A percentile compares a stretch with the other conserved stretches of the same genome.
phyloP scores from a whole-genome alignment of 148 eudicot species.

The Gaultheria prostrata region DNA sequence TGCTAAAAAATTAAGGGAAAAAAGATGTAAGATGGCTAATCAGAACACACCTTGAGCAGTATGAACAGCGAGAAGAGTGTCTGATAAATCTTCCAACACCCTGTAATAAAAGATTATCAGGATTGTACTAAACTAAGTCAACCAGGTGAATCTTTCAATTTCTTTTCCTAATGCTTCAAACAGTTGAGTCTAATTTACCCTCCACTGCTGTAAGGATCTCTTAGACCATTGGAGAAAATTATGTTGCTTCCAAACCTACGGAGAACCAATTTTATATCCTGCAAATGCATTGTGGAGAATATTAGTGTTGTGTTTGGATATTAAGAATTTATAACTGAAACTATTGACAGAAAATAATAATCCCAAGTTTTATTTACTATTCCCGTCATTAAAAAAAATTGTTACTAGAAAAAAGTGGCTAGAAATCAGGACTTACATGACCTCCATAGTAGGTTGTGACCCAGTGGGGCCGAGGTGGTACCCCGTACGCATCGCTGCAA shows the following conservation, averaged over 20 bases:
- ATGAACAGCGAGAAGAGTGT: slow-evolving; percentile 31
- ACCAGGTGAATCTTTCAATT: background rate
- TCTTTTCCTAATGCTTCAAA: background rate
- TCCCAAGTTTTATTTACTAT: too few relatives aligned
- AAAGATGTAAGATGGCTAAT: background rate
- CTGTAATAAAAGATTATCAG: slow-evolving; percentile 7
- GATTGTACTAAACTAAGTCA: background rate
- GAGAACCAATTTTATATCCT: slow-evolving; percentile 44
- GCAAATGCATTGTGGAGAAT: background rate
- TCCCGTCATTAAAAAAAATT: too few relatives aligned
- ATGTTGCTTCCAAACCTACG: slow-evolving; percentile 48
- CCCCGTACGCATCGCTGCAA: slow-evolving; percentile 15
- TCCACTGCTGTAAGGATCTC: slow-evolving; percentile 48
- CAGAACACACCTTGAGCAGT: slow-evolving; percentile 24
- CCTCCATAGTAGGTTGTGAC: too few relatives aligned
- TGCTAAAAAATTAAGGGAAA: too few relatives aligned
- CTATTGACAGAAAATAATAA: too few relatives aligned
- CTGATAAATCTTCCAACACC: slow-evolving; percentile 40
- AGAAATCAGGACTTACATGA: background rate
- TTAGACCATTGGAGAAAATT: slow-evolving; percentile 52
- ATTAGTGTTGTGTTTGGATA: background rate
- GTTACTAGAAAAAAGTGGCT: too few relatives aligned
- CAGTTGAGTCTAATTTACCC: slow-evolving; percentile 25
- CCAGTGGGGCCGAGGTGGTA: slow-evolving; percentile 30
- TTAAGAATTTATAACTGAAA: too few relatives aligned